phyloP scores from a whole-genome alignment of 2,329 filamentous ascomycete species.

The Cercospora beticola region DNA sequence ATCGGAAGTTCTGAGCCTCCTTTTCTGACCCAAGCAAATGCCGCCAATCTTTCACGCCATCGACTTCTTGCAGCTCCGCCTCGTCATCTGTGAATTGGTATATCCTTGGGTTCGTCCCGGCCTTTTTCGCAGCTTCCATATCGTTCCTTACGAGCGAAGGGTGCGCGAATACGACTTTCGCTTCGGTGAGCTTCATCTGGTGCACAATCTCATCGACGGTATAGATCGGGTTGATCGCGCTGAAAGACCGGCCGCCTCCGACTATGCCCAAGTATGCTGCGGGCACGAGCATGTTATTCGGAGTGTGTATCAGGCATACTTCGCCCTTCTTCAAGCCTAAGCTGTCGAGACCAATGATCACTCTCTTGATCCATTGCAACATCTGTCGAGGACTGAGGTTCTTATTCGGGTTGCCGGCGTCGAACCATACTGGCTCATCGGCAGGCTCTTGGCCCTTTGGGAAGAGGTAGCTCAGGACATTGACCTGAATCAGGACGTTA shows the following conservation, averaged over 20 bases:
- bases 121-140: constrained; percentile 52
- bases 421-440: constrained; percentile 55
- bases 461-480: constrained; percentile 44
- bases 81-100: constrained; percentile 38
- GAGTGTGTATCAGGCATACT: constrained; percentile 55
- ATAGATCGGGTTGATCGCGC: constrained; percentile 53
- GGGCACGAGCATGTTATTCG: constrained; percentile 58
- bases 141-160: constrained; percentile 51
- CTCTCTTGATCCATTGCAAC: constrained; percentile 53
- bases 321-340: constrained; percentile 51
- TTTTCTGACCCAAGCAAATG: constrained; percentile 35
- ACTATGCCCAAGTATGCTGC: constrained; percentile 56
- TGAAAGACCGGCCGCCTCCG: constrained; percentile 55
- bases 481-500: constrained; percentile 38
- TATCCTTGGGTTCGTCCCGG: constrained; percentile 49
- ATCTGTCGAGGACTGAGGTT: constrained; percentile 51
- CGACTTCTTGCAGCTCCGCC: constrained; percentile 42
- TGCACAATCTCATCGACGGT: constrained; percentile 54
- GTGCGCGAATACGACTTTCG: constrained; percentile 47
- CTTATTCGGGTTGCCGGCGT: constrained; percentile 49
- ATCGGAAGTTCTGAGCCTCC: constrained; percentile 47
- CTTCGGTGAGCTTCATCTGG: constrained; percentile 47
- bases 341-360: constrained; percentile 52
- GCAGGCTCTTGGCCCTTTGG: constrained; percentile 38
- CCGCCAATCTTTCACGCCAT: constrained; percentile 38